A percentile compares a stretch with the other conserved stretches of the same genome.
phyloP scores from a whole-genome alignment of 108 stramenopile species.

The Skeletonema tropicum region DNA sequence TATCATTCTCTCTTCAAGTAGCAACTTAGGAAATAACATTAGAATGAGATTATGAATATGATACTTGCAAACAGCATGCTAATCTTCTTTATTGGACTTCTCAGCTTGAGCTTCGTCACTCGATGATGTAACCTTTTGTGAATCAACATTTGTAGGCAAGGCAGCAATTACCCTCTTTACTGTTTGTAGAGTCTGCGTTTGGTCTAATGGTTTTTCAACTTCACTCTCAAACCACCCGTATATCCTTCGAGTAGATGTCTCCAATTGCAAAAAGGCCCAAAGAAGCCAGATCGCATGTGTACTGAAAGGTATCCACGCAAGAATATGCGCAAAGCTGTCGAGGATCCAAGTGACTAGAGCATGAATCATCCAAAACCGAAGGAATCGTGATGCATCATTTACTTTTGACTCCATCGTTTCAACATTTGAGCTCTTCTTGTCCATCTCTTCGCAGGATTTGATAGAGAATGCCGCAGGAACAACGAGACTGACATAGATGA shows the following conservation, averaged over 20 bases:
- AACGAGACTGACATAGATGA: slow-evolving; percentile 73
- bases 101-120: not conserved
- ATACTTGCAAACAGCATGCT: not conserved
- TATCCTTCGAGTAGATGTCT: slow-evolving; percentile 47
- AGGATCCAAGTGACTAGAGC: slow-evolving; percentile 51
- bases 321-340: slow-evolving; percentile 47
- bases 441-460: slow-evolving; percentile 24
- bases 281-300: slow-evolving; percentile 66
- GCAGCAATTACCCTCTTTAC: slow-evolving; percentile 9
- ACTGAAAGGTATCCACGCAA: slow-evolving; percentile 85
- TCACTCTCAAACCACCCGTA: slow-evolving; percentile 66
- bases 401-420: slow-evolving; percentile 24
- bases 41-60: not conserved
- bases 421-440: slow-evolving; percentile 13
- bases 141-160: slow-evolving; percentile 5
- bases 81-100: slow-evolving; percentile 5
- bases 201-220: slow-evolving; percentile 14
- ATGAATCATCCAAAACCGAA: slow-evolving; percentile 82
- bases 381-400: slow-evolving; percentile 49
- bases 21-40: not conserved
- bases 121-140: not conserved
- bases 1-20: not conserved
- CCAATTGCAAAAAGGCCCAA: slow-evolving; percentile 68
- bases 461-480: slow-evolving; percentile 69
- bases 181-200: not conserved